Evolutionary conservation across 441 rosid genomes (phyloP), one percentile per base, ranked within the genome.

Genomic region (Adansonia madagascariensis): DNA sequence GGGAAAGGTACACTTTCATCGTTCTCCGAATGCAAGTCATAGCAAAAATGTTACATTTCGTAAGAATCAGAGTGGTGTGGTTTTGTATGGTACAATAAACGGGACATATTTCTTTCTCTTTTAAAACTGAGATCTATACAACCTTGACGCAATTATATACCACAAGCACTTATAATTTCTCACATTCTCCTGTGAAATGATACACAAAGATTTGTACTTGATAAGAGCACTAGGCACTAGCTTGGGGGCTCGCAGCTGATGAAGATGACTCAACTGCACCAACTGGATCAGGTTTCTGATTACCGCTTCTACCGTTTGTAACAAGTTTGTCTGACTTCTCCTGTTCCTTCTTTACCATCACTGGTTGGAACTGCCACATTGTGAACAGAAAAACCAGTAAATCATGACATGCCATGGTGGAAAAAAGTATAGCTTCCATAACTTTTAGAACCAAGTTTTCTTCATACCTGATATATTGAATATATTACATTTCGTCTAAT

Each of bases 401-500:
- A 46, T 35, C 5, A 55, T 14, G 52, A 43, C 27, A 65, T 10
- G 60, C 53, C 22, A 65, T 14, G 60, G 66, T 18, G 75, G 68
- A 2, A 24, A 41, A 35, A 44, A 27, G 20, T 11, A 1, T 9
- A 2, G 12, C 74, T 62, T 35, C 50, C 55, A 56, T 47, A 56
- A 14, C 22, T 47, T 78, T 11, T 5, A 50, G 70, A 55, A 50
- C 56, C 14, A 35, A 66, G 73, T 43, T 24, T 27, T 43, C 22
- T 46, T 46, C 73, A 76, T 77, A 94, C 98, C 99, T 96, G 99
- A 81, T 96, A 96, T 74, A 96, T 91, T 78, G 99, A 92, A 78
- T 96, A 96, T 75, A 96, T 96, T 8, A 96, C 99, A 71, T 96
- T 94, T 84, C 98, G 89, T 85, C 99, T 85, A 47, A 94, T 94